Base-by-base conservation (phyloP, 441 rosid species). In the Adansonia grandidieri region DNA sequence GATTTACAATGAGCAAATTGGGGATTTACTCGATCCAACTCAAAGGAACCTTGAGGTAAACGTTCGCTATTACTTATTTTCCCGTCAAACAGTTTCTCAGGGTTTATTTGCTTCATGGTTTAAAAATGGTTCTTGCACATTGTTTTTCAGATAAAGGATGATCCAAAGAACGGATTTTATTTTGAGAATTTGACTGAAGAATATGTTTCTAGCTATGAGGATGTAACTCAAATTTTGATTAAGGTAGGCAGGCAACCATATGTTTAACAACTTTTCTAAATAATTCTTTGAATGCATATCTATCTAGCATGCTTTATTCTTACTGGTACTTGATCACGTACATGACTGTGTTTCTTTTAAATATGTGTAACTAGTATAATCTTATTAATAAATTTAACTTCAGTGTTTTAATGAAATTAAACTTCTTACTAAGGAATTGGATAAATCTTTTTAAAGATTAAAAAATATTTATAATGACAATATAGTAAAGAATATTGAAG, bases 11-110 rank as follows among this genome's bases (percentile, higher is more conserved):
- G 97, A 91, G 64, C 90, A 90, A 81, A 89, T 95, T 73, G 91
- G 95, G 81, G 99, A 95, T 86, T 84, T 95, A 85, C 90, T 92
- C 1, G 97, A 93, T 86, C 98, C 91, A 65, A 86, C 89, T 71
- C 99, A 91, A 81, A 86, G 99, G 82, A 92, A 93, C 84, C 98
- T 93, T 79, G 86, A 92, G 97, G 99, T 93, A 67, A 67, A 53
- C n/a, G 28, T 64, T 60, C 28, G 10, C 3, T 62, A 20, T 62
- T 6, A 63, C 73, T 28, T 10, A 13, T 56, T 62, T 47, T 68
- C 78, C 78, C 17, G 24, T 6, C 44, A 67, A 40, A 17, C 19
- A 61, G 37, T 68, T 66, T 84, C 76, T 20, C 20, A 17, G 24
- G 13, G 76, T 67, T 64, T 44, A 19, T 32, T 32, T 57, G 57